Conservation (phyloP, 1,284 basidiomycete genomes). For the Sporisorium graminicola region DNA sequence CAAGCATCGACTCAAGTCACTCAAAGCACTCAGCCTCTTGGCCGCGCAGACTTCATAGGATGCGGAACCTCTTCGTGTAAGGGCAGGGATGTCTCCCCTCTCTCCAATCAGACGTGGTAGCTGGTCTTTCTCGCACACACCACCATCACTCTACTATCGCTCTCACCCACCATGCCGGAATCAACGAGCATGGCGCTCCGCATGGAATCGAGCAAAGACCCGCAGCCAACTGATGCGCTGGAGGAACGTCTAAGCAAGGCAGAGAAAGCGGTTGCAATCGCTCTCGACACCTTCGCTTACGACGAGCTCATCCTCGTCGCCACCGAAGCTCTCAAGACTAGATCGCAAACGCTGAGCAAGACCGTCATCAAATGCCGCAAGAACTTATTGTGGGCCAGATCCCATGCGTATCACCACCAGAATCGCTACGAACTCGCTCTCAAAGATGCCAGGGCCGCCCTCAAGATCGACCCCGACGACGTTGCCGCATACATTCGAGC, state of each 20-base stretch:
- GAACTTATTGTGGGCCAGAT: conserved; percentile 39
- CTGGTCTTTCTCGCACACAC: neutral
- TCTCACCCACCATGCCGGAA: neutral
- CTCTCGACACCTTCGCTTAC: conserved; percentile 10
- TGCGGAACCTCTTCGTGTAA: too few relatives aligned
- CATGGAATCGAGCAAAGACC: neutral
- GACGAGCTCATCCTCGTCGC: conserved; percentile 28
- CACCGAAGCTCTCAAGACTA: conserved; percentile 13
- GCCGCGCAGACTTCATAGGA: too few relatives aligned
- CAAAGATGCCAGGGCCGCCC: conserved; percentile 31
- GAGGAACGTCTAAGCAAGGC: conserved; percentile 16
- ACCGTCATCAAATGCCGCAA: conserved; percentile 33
- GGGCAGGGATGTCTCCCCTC: too few relatives aligned
- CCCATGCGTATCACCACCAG: conserved; percentile 22
- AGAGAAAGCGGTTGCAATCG: conserved; percentile 21
- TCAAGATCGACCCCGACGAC: conserved; percentile 40
- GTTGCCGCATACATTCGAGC: conserved; percentile 25
- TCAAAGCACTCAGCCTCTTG: neutral
- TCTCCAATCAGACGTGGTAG: neutral
- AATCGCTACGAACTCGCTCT: conserved; percentile 17
- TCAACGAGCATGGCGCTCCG: neutral
- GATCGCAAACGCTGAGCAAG: conserved; percentile 6
- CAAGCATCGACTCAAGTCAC: neutral
- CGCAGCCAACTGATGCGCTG: neutral
- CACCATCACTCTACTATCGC: neutral